These are phyloP conservation scores for Citrullus amarus DNA, from an alignment of 306 rosid species.

Conservation along the genomic window DNA sequence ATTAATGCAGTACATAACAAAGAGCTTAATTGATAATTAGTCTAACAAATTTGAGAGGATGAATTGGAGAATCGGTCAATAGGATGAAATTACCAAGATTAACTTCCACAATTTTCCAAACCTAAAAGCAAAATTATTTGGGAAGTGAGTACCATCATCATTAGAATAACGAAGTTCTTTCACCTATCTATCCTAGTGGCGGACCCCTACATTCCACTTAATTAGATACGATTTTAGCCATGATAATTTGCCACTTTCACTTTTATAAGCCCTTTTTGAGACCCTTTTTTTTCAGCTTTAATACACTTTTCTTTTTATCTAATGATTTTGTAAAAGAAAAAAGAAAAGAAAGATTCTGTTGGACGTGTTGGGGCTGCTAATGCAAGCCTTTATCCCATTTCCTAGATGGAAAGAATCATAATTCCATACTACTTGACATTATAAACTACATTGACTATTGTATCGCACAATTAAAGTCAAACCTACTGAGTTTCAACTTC, in stretches of 20 bases:
- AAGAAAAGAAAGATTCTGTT: neutral
- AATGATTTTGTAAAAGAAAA: slow-evolving; percentile 7
- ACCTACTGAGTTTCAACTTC: neutral
- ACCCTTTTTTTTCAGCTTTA: neutral
- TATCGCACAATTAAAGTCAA: neutral
- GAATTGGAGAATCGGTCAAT: neutral
- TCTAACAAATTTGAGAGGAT: neutral
- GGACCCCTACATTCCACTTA: slow-evolving; percentile 32
- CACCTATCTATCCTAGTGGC: slow-evolving; percentile 5
- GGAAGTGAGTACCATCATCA: neutral
- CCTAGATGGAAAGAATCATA: neutral
- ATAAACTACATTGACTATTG: neutral
- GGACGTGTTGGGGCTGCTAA: no score
- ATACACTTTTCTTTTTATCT: neutral
- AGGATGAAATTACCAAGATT: neutral
- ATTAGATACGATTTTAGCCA: slow-evolving; percentile 18
- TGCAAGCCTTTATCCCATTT: neutral
- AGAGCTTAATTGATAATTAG: no score
- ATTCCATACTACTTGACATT: neutral
- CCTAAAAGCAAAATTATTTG: neutral
- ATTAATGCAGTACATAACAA: no score
- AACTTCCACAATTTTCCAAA: neutral
- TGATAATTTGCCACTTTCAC: slow-evolving; percentile 19
- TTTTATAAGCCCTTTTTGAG: slow-evolving; percentile 8
- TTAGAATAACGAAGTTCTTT: neutral